Evolutionary conservation across 1,284 basidiomycete genomes (phyloP).

Genomic region (Melampsora americana): DNA sequence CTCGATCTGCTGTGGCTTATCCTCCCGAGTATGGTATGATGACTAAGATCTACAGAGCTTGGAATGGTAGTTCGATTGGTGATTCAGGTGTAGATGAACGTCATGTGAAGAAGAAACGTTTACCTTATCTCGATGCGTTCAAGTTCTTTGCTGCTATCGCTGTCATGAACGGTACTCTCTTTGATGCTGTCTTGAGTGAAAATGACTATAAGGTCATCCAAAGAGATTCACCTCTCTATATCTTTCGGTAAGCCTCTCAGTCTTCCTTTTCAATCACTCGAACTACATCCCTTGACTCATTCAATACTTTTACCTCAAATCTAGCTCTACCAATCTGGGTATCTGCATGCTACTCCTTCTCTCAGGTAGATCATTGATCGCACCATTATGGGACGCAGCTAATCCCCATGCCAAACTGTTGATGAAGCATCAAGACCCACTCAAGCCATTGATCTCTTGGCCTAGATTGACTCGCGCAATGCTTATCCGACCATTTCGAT

Average conservation of each 20-base stretch:
- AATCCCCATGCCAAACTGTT: slow-evolving; percentile 21
- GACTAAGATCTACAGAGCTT: slow-evolving; percentile 27
- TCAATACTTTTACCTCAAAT: neutral
- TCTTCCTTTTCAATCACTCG: neutral
- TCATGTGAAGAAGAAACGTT: slow-evolving; percentile 45
- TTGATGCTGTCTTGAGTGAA: slow-evolving; percentile 50
- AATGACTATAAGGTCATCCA: slow-evolving; percentile 51
- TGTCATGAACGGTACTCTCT: slow-evolving; percentile 53
- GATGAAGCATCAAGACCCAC: slow-evolving; percentile 15
- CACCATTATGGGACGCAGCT: slow-evolving; percentile 52
- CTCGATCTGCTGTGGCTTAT: slow-evolving; percentile 12
- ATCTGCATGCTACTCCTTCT: slow-evolving; percentile 51
- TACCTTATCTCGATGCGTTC: slow-evolving; percentile 53
- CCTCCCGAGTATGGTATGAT: slow-evolving; percentile 17
- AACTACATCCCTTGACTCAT: neutral
- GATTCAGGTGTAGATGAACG: slow-evolving; percentile 33
- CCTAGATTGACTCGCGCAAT: slow-evolving; percentile 52
- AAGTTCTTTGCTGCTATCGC: slow-evolving; percentile 53
- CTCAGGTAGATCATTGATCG: slow-evolving; percentile 51
- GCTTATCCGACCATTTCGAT: slow-evolving; percentile 53
- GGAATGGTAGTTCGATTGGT: slow-evolving; percentile 35
- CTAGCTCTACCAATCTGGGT: slow-evolving; percentile 51
- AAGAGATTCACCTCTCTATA: slow-evolving; percentile 51
- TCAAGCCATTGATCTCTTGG: slow-evolving; percentile 51
- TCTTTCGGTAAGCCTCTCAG: slow-evolving; percentile 47